A percentile compares a stretch with the other conserved stretches of the same genome.
Evolutionary conservation across 352 stramenopile species (phyloP).

Genomic region (Phytophthora meadii): DNA sequence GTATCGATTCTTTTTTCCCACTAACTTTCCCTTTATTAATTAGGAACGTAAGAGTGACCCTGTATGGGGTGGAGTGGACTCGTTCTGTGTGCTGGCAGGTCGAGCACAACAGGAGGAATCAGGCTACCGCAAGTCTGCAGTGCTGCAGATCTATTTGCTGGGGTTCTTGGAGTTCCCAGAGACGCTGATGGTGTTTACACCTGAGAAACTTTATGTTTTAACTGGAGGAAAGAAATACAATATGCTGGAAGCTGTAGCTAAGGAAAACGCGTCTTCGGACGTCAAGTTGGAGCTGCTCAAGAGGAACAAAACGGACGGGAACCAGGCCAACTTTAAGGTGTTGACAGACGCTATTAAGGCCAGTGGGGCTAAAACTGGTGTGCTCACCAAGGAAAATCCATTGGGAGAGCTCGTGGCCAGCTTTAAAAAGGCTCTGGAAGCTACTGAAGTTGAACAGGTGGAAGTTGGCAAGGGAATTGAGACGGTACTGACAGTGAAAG

Average conservation of each 20-base stretch:
- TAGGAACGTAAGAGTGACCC: constrained; percentile 52
- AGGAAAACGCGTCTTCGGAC: constrained; percentile 64
- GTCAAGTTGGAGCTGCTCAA: constrained; percentile 87
- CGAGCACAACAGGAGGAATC: constrained; percentile 86
- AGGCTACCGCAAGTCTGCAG: constrained; percentile 89
- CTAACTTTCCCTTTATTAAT: constrained; percentile 9
- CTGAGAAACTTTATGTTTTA: constrained; percentile 82
- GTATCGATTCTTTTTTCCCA: background rate
- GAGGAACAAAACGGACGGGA: constrained; percentile 83
- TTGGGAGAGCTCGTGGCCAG: constrained; percentile 84
- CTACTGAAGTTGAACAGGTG: constrained; percentile 76
- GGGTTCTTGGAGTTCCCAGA: constrained; percentile 93
- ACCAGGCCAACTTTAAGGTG: constrained; percentile 80
- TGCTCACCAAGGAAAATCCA: constrained; percentile 89
- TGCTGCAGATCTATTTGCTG: constrained; percentile 92
- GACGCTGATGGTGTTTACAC: constrained; percentile 92
- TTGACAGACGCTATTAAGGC: constrained; percentile 74
- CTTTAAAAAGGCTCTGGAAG: constrained; percentile 84
- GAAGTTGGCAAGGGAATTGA: constrained; percentile 91
- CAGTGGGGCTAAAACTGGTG: constrained; percentile 75
- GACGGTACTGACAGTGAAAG: constrained; percentile 85
- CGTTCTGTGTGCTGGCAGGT: constrained; percentile 86
- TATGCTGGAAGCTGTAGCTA: constrained; percentile 84
- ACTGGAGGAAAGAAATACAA: constrained; percentile 90
- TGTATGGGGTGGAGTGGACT: constrained; percentile 65